phyloP scores from a whole-genome alignment of 305 asterid species.

The Striga hermonthica region DNA sequence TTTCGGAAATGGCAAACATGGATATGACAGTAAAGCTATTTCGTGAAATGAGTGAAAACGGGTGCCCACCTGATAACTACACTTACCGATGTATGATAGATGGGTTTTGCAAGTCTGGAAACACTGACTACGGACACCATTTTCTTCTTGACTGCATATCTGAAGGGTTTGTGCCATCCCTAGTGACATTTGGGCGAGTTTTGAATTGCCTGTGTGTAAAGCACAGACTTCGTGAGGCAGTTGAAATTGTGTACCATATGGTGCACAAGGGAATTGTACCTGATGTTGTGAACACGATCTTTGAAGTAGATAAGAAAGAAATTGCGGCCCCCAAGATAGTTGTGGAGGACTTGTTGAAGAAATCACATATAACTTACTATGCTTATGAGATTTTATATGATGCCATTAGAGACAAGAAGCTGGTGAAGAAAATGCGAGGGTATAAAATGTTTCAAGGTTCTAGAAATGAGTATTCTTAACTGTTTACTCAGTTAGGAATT shows the following conservation, averaged over 20 bases:
- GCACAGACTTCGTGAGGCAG: constrained; percentile 66
- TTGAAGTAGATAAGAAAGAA: constrained; percentile 69
- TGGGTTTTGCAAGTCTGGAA: constrained; percentile 78
- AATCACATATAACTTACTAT: constrained; percentile 62
- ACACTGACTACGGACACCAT: constrained; percentile 50
- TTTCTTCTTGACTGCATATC: constrained; percentile 52
- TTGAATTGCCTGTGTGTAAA: constrained; percentile 72
- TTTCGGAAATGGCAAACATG: constrained; percentile 57
- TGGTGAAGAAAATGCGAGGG: constrained; percentile 42
- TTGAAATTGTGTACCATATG: constrained; percentile 63
- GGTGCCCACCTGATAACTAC: constrained; percentile 58
- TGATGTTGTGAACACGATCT: constrained; percentile 60
- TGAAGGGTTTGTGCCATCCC: constrained; percentile 57
- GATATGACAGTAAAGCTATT: constrained; percentile 57
- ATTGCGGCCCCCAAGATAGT: constrained; percentile 87
- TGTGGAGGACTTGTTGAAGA: constrained; percentile 75
- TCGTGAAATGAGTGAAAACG: constrained; percentile 50
- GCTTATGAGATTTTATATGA: constrained; percentile 75
- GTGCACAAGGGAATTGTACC: constrained; percentile 75
- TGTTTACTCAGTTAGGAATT: constrained; percentile 10
- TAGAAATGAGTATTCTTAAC: constrained; percentile 24
- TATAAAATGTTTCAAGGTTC: constrained; percentile 29
- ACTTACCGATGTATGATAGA: constrained; percentile 80
- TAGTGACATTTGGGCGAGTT: constrained; percentile 69
- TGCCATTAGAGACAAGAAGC: constrained; percentile 72